Conservation (phyloP, 2,329 filamentous ascomycete species). For the Lecanoromycetidae sp. region DNA sequence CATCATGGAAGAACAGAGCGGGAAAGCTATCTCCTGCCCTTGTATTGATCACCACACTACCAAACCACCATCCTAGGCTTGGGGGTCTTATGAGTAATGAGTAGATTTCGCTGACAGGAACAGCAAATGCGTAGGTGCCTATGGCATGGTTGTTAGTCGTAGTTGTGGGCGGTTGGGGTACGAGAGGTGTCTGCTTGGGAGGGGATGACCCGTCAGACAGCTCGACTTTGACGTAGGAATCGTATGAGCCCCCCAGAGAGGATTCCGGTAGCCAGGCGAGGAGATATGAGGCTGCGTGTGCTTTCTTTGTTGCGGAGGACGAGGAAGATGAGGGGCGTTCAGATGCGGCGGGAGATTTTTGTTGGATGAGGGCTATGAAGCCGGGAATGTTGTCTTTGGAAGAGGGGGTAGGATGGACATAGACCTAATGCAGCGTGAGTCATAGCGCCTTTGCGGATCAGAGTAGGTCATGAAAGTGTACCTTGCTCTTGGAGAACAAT, state of each 20-base stretch:
- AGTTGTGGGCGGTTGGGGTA: conserved; percentile 79
- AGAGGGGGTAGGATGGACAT: conserved; percentile 85
- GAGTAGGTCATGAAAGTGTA: conserved; percentile 35
- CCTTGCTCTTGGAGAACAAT: conserved; percentile 93
- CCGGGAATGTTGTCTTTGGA: conserved; percentile 92
- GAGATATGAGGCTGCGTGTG: conserved; percentile 53
- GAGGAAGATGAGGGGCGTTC: conserved; percentile 25
- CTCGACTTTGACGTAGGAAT: conserved; percentile 92
- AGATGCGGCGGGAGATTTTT: conserved; percentile 47
- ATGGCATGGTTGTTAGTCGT: conserved; percentile 59
- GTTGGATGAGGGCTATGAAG: conserved; percentile 84
- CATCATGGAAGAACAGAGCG: conserved; percentile 93
- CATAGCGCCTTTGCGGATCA: too few species aligned
- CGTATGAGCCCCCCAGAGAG: conserved; percentile 70
- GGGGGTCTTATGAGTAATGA: conserved; percentile 82
- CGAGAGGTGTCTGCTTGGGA: conserved; percentile 76
- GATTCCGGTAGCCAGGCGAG: conserved; percentile 91
- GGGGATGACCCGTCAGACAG: conserved; percentile 68
- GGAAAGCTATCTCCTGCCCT: conserved; percentile 85
- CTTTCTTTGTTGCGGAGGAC: conserved; percentile 32
- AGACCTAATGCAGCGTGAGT: conserved; percentile 57
- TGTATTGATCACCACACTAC: conserved; percentile 86
- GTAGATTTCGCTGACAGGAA: conserved; percentile 83
- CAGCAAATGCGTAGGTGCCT: conserved; percentile 79
- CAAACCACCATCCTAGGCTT: conserved; percentile 96